phyloP scores from a whole-genome alignment of 805 yeast genomes.

The Blastobotrys americana region DNA sequence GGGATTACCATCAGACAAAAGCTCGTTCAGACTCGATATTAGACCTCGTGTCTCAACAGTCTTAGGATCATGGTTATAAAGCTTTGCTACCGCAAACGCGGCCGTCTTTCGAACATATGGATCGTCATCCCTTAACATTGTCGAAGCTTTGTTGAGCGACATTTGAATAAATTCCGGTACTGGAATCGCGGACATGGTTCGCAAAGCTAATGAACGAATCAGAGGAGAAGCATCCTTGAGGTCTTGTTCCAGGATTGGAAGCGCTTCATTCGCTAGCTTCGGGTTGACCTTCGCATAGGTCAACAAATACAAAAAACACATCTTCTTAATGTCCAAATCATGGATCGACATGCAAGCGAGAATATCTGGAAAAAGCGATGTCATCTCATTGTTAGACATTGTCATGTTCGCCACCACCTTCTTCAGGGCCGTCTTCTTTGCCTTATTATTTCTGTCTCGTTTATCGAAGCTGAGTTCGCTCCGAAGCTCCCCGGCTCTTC shows the following conservation, averaged over 20 bases:
- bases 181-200: slow-evolving; percentile 56
- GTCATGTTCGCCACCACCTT: slow-evolving; percentile 79
- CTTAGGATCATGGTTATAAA: slow-evolving; percentile 49
- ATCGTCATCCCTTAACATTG: slow-evolving; percentile 41
- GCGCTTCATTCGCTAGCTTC: slow-evolving; percentile 45
- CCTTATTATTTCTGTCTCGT: slow-evolving; percentile 29
- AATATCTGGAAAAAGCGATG: slow-evolving; percentile 58
- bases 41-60: slow-evolving; percentile 40
- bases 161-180: slow-evolving; percentile 44
- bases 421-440: slow-evolving; percentile 47
- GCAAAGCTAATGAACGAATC: slow-evolving; percentile 53
- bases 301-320: slow-evolving; percentile 61
- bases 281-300: slow-evolving; percentile 56
- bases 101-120: slow-evolving; percentile 63
- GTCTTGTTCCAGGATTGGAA: slow-evolving; percentile 51
- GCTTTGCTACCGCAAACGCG: slow-evolving; percentile 57
- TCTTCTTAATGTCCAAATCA: slow-evolving; percentile 63
- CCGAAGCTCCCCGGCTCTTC: slow-evolving; percentile 33
- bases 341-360: slow-evolving; percentile 40
- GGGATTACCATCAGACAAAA: slow-evolving; percentile 51
- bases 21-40: slow-evolving; percentile 42
- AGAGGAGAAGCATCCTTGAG: slow-evolving; percentile 41
- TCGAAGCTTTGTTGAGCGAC: slow-evolving; percentile 35
- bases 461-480: slow-evolving; percentile 30
- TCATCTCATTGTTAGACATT: slow-evolving; percentile 73